These are phyloP conservation scores for Ustilago curta DNA, from an alignment of 1,284 basidiomycete genomes.

Conservation along the genomic window DNA sequence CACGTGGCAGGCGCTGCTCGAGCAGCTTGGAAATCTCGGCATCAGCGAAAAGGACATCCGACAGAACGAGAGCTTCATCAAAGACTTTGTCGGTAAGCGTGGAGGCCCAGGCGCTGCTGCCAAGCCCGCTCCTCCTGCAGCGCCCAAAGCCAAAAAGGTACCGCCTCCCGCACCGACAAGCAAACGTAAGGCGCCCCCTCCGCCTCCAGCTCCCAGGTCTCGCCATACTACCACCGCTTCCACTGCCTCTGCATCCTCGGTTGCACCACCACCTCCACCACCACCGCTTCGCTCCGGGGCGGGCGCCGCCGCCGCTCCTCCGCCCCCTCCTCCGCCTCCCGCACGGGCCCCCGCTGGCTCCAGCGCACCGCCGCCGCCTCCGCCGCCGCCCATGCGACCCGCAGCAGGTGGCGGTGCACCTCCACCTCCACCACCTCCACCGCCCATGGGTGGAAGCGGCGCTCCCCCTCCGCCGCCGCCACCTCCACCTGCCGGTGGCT, in stretches of 20 bases:
- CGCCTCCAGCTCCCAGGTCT: slow-evolving; percentile 56
- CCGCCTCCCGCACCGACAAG: slow-evolving; percentile 73
- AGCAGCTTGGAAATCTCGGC: slow-evolving; percentile 79
- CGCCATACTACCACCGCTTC: slow-evolving; percentile 40
- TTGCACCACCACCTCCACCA: slow-evolving; percentile 52
- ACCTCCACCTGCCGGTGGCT: slow-evolving; percentile 38
- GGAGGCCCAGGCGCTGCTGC: slow-evolving; percentile 66
- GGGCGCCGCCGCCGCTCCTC: slow-evolving; percentile 69
- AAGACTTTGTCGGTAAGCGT: slow-evolving; percentile 80
- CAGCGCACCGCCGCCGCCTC: slow-evolving; percentile 56
- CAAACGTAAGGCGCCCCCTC: slow-evolving; percentile 63
- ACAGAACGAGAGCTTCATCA: slow-evolving; percentile 89
- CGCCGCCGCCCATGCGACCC: slow-evolving; percentile 43
- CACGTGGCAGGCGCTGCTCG: slow-evolving; percentile 85
- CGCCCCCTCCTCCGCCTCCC: slow-evolving; percentile 68
- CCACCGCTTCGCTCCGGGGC: slow-evolving; percentile 70
- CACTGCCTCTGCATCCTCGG: slow-evolving; percentile 27
- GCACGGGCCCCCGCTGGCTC: slow-evolving; percentile 22
- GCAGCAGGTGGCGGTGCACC: slow-evolving; percentile 40
- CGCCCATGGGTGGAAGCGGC: slow-evolving; percentile 34
- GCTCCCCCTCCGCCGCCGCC: slow-evolving; percentile 38
- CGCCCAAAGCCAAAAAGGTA: slow-evolving; percentile 72
- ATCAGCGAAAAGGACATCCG: slow-evolving; percentile 74
- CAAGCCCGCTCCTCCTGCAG: slow-evolving; percentile 63
- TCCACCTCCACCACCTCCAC: slow-evolving; percentile 59